Conservation (phyloP, 2,329 filamentous ascomycete species). For the Clonostachys chloroleuca region DNA sequence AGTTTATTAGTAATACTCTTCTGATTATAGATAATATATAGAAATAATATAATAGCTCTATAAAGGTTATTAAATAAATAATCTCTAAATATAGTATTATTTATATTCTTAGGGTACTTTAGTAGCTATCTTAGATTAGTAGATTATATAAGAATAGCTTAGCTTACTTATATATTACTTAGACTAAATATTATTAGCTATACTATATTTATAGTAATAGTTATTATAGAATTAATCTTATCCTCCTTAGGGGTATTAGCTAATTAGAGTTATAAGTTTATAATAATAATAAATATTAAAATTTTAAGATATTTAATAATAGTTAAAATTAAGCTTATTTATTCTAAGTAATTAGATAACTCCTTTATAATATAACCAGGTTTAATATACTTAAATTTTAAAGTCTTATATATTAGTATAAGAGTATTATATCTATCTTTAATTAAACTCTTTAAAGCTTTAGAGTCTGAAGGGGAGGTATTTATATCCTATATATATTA, state of each 20-base stretch:
- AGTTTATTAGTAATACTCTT: not conserved
- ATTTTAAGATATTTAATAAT: no score
- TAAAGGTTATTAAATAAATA: not conserved
- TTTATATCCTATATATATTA: no score
- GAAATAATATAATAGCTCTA: constrained; percentile 2
- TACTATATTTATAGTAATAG: not conserved
- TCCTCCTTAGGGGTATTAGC: not conserved
- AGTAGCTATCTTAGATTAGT: not conserved
- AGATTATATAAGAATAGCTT: not conserved
- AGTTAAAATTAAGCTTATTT: no score
- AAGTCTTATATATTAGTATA: no score
- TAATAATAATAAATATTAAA: no score
- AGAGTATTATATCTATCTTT: no score
- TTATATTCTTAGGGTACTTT: not conserved
- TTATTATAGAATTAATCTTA: not conserved
- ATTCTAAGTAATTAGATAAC: no score
- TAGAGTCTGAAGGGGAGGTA: no score
- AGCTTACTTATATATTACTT: not conserved
- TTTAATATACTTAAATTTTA: no score
- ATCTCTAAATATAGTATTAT: not conserved
- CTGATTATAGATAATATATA: not conserved
- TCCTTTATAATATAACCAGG: no score
- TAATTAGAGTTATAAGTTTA: not conserved
- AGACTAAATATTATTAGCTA: not conserved
- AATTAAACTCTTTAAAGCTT: no score